A percentile compares a stretch with the other conserved stretches of the same genome.
These are phyloP conservation scores for Oenanthe javanica DNA, from an alignment of 140 eudicot species.

Conservation along the genomic window DNA sequence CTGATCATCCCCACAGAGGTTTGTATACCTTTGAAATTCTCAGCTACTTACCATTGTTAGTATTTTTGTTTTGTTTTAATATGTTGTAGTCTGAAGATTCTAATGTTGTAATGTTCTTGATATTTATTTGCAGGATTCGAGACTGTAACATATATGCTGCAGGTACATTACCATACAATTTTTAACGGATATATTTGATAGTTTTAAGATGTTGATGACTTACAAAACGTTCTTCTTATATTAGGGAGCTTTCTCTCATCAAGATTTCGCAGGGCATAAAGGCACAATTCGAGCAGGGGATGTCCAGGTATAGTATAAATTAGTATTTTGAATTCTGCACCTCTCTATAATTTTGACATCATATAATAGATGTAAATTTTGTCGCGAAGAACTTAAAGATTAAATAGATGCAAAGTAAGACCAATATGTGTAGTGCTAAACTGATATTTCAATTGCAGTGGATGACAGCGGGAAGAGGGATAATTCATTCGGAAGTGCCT, in stretches of 20 bases:
- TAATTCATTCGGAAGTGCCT: slow-evolving; percentile 92
- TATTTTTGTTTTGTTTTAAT: too few species aligned
- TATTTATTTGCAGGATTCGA: slow-evolving; percentile 54
- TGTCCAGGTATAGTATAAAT: slow-evolving; percentile 50
- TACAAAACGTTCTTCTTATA: background rate
- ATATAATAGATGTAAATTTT: too few species aligned
- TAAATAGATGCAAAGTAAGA: background rate
- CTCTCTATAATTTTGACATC: background rate
- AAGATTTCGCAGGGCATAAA: slow-evolving; percentile 85
- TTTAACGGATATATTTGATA: too few species aligned
- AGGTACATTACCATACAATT: slow-evolving; percentile 25
- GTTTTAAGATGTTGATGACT: background rate
- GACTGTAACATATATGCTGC: slow-evolving; percentile 87
- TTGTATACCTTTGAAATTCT: background rate
- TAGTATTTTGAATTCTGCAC: background rate
- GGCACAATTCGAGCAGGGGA: slow-evolving; percentile 37
- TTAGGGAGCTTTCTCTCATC: slow-evolving; percentile 80
- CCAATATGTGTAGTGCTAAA: too few species aligned
- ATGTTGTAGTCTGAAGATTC: background rate
- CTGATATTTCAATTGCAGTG: slow-evolving; percentile 38
- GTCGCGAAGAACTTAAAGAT: too few species aligned
- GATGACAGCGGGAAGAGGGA: slow-evolving; percentile 99
- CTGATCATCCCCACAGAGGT: slow-evolving; percentile 94
- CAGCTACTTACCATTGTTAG: too few species aligned
- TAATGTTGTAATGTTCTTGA: slow-evolving; percentile 1